A percentile compares a stretch with the other conserved stretches of the same genome.
Evolutionary conservation across 129 eudicot species (phyloP).

Genomic region (Ambrosia trifida): DNA sequence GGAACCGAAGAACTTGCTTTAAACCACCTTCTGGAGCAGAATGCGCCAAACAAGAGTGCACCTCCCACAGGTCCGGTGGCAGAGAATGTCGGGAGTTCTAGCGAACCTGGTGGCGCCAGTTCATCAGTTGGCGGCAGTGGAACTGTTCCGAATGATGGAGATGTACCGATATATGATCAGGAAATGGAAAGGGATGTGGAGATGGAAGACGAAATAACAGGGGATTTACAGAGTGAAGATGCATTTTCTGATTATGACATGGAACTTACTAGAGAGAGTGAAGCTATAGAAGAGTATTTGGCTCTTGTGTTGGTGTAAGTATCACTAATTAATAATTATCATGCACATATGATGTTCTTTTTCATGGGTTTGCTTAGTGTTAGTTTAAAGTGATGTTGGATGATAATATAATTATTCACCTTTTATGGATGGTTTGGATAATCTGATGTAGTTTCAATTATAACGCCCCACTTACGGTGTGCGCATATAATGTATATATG

Average conservation of each 20-base stretch:
- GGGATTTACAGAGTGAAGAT: constrained; percentile 58
- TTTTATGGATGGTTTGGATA: constrained; percentile 5
- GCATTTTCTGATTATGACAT: constrained; percentile 77
- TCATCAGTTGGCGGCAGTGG: constrained; percentile 29
- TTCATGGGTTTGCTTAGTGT: constrained; percentile 14
- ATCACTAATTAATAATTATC: not conserved
- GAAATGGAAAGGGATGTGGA: constrained; percentile 62
- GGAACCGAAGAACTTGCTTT: constrained; percentile 60
- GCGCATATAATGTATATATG: too few species aligned
- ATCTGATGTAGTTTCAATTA: not conserved
- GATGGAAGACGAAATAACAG: constrained; percentile 80
- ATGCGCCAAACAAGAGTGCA: constrained; percentile 20
- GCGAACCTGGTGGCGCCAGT: constrained; percentile 31
- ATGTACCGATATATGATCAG: constrained; percentile 22
- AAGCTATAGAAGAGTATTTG: constrained; percentile 83
- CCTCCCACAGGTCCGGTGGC: constrained; percentile 27
- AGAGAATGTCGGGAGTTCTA: constrained; percentile 23
- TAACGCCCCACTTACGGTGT: too few species aligned
- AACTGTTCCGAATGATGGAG: constrained; percentile 20
- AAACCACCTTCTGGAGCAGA: constrained; percentile 47
- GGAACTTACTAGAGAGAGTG: constrained; percentile 81
- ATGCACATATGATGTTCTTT: constrained; percentile 21
- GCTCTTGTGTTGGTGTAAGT: constrained; percentile 35
- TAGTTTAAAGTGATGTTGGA: constrained; percentile 23
- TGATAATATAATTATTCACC: not conserved